These are phyloP conservation scores for Myriosclerotinia scirpicola DNA, from an alignment of 2,329 filamentous ascomycete genomes.

Conservation along the genomic window DNA sequence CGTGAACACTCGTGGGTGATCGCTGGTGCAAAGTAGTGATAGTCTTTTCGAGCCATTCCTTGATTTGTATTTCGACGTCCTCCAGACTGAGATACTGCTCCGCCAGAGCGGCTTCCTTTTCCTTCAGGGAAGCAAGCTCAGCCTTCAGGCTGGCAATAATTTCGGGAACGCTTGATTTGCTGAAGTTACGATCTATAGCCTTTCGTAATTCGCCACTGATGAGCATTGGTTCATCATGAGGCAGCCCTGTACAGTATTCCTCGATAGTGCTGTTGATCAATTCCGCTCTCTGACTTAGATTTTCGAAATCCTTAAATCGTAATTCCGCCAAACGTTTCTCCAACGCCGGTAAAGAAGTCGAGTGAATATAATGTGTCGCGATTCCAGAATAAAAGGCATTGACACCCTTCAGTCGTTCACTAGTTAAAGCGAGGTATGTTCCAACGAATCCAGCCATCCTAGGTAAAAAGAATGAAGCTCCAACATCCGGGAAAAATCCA, in stretches of 20 bases:
- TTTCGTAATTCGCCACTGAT: slow-evolving; percentile 69
- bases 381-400: slow-evolving; percentile 89
- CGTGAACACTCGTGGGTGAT: slow-evolving; percentile 84
- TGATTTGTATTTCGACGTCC: slow-evolving; percentile 43
- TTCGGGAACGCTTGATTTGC: slow-evolving; percentile 62
- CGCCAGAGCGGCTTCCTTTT: slow-evolving; percentile 10
- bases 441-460: slow-evolving; percentile 83
- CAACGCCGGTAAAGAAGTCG: slow-evolving; percentile 76
- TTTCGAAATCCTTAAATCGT: slow-evolving; percentile 76
- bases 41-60: slow-evolving; percentile 77
- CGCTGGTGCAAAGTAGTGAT: slow-evolving; percentile 71
- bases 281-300: slow-evolving; percentile 59
- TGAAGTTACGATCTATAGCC: slow-evolving; percentile 84
- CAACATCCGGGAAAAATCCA: slow-evolving; percentile 98
- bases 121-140: slow-evolving; percentile 37
- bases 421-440: slow-evolving; percentile 91
- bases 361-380: slow-evolving; percentile 95
- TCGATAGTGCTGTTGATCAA: slow-evolving; percentile 86
- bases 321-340: slow-evolving; percentile 87
- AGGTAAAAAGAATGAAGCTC: slow-evolving; percentile 92
- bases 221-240: slow-evolving; percentile 67
- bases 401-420: slow-evolving; percentile 75
- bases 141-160: slow-evolving; percentile 60
- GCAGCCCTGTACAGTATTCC: slow-evolving; percentile 85
- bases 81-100: slow-evolving; percentile 44